Evolutionary conservation across 495 filamentous ascomycete genomes (phyloP).

Genomic region (Neurospora terricola): DNA sequence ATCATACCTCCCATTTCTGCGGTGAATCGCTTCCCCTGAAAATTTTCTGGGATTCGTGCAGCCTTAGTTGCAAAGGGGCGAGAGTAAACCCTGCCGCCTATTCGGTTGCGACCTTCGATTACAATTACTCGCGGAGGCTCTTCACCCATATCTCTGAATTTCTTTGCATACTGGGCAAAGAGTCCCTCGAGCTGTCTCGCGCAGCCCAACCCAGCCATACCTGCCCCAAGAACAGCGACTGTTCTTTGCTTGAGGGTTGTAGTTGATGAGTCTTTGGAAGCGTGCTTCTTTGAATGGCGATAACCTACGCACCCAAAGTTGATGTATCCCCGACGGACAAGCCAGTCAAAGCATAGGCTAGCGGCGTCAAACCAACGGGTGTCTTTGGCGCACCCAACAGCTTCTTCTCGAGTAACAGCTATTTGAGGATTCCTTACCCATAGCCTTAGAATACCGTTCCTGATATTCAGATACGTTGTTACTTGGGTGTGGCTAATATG

Average conservation of each 20-base stretch:
- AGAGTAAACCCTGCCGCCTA: slow-evolving; percentile 94
- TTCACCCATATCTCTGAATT: slow-evolving; percentile 51
- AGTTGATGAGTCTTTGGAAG: slow-evolving; percentile 14
- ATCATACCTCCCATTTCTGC: slow-evolving; percentile 97
- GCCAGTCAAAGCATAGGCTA: slow-evolving; percentile 83
- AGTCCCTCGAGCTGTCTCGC: slow-evolving; percentile 83
- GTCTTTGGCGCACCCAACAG: slow-evolving; percentile 84
- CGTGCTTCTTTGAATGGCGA: slow-evolving; percentile 20
- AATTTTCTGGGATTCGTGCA: slow-evolving; percentile 13
- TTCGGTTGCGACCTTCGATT: slow-evolving; percentile 74
- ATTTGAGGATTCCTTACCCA: slow-evolving; percentile 89
- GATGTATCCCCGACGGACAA: slow-evolving; percentile 84
- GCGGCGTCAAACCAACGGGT: slow-evolving; percentile 85
- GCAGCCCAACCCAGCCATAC: slow-evolving; percentile 85
- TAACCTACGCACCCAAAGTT: slow-evolving; percentile 85
- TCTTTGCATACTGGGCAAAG: slow-evolving; percentile 63
- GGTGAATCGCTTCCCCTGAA: slow-evolving; percentile 57
- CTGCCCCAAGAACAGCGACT: slow-evolving; percentile 85
- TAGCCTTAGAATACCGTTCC: slow-evolving; percentile 86
- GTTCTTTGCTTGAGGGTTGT: slow-evolving; percentile 45
- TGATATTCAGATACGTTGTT: slow-evolving; percentile 92
- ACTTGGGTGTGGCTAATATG: slow-evolving; percentile 83
- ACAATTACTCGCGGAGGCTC: slow-evolving; percentile 65
- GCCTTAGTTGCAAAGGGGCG: slow-evolving; percentile 53
- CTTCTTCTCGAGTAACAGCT: slow-evolving; percentile 77